These are phyloP conservation scores for Pythium rishiriense DNA, from an alignment of 352 stramenopile genomes.

Conservation along the genomic window DNA sequence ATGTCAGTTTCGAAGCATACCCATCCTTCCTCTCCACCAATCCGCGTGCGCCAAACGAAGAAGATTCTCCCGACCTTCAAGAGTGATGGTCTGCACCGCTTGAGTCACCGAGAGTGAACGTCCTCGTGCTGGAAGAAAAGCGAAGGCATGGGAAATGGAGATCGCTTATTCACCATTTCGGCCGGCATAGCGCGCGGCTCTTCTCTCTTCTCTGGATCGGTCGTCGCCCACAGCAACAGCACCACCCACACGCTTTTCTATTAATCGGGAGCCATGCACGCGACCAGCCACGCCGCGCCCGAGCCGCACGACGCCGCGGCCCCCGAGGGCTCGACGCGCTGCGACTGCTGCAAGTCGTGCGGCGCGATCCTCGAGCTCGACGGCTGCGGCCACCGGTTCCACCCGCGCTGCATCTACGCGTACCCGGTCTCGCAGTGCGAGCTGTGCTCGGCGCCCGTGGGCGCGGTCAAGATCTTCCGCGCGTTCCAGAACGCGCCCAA, in stretches of 20 bases:
- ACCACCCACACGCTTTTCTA: too few relatives aligned
- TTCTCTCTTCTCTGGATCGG: neutral
- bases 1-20: conserved; percentile 9
- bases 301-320: neutral
- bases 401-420: conserved; percentile 72
- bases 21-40: conserved; percentile 18
- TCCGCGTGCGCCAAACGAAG: conserved; percentile 24
- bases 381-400: conserved; percentile 74
- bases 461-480: conserved; percentile 51
- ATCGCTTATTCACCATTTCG: conserved; percentile 39
- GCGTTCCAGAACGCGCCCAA: conserved; percentile 41
- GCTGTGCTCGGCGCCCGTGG: conserved; percentile 48
- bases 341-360: conserved; percentile 70
- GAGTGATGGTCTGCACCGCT: conserved; percentile 35
- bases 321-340: conserved; percentile 56
- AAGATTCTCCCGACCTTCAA: conserved; percentile 28
- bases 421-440: conserved; percentile 70
- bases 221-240: too few relatives aligned
- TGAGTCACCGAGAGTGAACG: conserved; percentile 9
- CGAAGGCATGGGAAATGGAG: conserved; percentile 8
- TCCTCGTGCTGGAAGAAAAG: conserved; percentile 4
- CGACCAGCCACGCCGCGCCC: conserved; percentile 21
- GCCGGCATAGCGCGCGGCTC: conserved; percentile 3
- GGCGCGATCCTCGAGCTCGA: conserved; percentile 67
- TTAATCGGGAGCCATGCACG: conserved; percentile 20